Evolutionary conservation across 352 stramenopile species (phyloP), one percentile per base, ranked within the genome.

Genomic region (Pythium guiyangense): DNA sequence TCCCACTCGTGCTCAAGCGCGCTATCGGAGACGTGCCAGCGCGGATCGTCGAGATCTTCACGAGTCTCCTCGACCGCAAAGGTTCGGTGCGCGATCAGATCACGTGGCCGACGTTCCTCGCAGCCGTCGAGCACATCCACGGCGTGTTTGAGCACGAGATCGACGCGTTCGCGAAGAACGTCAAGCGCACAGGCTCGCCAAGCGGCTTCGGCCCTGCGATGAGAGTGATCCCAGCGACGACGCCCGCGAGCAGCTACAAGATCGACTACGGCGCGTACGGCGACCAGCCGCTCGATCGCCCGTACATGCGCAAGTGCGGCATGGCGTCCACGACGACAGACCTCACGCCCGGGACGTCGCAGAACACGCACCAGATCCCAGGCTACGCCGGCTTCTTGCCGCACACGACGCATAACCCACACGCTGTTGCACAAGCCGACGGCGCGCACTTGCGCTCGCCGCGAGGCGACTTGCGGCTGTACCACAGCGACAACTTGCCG

Each of bases 251-350:
- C 50, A 86, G 71, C 67, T 73, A 92, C 57, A 71, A 84, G 35
- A 63, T 85, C 17, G 85, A 95, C 64, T 88, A 77, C 42, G 83
- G 85, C 8, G 74, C 61, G 2, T 91, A 92, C 52, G 83, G 83
- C 0, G 71, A 77, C 20, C 70, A 86, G 29, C 83, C 79, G 6
- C 60, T 68, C n/a, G 70, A 80, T 1, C 68, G 84, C 0, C 79
- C 80, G 20, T 93, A 92, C 64, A 73, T 90, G 68, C 74, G 83
- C 29, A 86, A 77, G 57, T 66, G 75, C 31, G 84, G 81, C 37
- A 95, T 95, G 83, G 83, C 81, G 14, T 86, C 81, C 3, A 92
- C 83, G 9, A 91, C 83, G 6, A 64, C 70, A 10, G 86, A 96
- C 46, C 45, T 96, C 35, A 83, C 87, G 25, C 62, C 68, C 0